Base-by-base conservation (phyloP, 2,329 filamentous ascomycete genomes). In the Fusarium nanum region DNA sequence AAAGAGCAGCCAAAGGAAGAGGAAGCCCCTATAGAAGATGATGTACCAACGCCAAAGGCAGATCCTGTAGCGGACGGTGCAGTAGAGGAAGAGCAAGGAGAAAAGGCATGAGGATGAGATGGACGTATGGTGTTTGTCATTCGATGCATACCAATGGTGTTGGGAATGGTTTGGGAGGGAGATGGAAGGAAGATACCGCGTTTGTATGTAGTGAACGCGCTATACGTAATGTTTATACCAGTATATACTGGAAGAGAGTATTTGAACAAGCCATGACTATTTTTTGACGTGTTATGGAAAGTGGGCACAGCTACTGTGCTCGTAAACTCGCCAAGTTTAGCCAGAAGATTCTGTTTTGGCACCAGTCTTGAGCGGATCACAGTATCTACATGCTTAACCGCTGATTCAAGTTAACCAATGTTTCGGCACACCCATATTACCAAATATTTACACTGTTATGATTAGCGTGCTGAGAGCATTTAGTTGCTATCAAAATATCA, bases 141-240 rank as follows among this genome's bases (percentile, higher is more conserved):
- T 69, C 58, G 67, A 63, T 68, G 64, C 67, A 74, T 76, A 69
- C 60, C 65, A 66, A 60, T 28, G 72, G 72, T 73, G 72, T 74
- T 68, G 65, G 70, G 64, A 58, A 56, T 47, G 63, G 62, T 53
- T 60, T 60, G 46, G 42, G 55, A 61, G 66, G 57, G 32, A 42
- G 50, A 61, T 64, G 60, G 53, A 59, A 64, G 48, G 46, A 25
- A 27, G 30, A 53, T 53, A 49, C 55, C 55, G 63, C 60, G 64
- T 64, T 64, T 55, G 56, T 67, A 73, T 73, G 74, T 77, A 76
- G 67, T 71, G 67, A 68, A 72, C 67, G 56, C 70, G 68, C 67
- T 71, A 75, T 77, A 79, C 76, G 72, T 81, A 81, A 81, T 81
- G 79, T 81, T 73, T 80, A 80, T 70, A 77, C 70, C 61, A 72